phyloP scores from a whole-genome alignment of 345 rosid species.

The Euphorbia pulcherrima region DNA sequence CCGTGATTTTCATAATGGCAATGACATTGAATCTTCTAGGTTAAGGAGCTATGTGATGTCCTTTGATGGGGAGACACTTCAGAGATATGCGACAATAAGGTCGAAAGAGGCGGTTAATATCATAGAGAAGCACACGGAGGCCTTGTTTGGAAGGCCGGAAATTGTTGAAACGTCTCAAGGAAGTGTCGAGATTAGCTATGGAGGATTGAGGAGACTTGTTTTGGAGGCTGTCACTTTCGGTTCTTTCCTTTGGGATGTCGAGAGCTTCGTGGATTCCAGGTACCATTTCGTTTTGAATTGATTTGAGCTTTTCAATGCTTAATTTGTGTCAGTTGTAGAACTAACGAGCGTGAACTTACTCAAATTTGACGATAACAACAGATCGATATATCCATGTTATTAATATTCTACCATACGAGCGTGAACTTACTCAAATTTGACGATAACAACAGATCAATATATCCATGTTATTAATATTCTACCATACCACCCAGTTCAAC shows the following conservation, averaged over 20 bases:
- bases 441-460: too few relatives aligned
- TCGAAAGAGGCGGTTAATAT: conserved; percentile 87
- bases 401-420: too few relatives aligned
- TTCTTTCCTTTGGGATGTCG: conserved; percentile 96
- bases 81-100: conserved; percentile 84
- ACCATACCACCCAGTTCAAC: too few relatives aligned
- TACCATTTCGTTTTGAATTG: conserved; percentile 79
- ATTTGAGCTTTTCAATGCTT: neutral
- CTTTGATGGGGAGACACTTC: conserved; percentile 88
- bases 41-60: conserved; percentile 83
- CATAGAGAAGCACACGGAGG: conserved; percentile 96
- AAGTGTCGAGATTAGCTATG: conserved; percentile 69
- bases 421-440: too few relatives aligned
- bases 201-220: conserved; percentile 82
- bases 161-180: conserved; percentile 64
- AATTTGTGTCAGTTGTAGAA: conserved; percentile 1
- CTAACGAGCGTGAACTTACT: conserved; percentile 16
- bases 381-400: too few relatives aligned
- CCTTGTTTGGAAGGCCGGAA: conserved; percentile 87
- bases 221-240: conserved; percentile 96
- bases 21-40: conserved; percentile 57
- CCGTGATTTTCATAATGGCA: too few relatives aligned
- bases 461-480: too few relatives aligned
- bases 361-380: conserved; percentile 10
- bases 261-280: conserved; percentile 89